These are phyloP conservation scores for Kodamaea fungicola DNA, from an alignment of 1,139 yeast species.

Conservation along the genomic window DNA sequence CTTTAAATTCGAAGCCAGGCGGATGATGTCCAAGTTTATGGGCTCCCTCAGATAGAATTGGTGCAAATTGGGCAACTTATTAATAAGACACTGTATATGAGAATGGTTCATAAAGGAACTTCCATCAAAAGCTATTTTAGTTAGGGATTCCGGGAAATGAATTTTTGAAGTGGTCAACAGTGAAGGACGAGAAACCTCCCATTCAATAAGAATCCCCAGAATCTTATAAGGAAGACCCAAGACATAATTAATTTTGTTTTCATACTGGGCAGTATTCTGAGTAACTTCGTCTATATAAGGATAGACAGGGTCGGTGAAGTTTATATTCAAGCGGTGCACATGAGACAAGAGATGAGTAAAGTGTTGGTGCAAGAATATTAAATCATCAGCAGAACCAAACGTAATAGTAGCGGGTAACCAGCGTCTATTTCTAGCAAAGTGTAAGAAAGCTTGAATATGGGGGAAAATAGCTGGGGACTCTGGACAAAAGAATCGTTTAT, in stretches of 20 bases:
- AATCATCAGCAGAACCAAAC: background rate
- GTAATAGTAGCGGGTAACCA: background rate
- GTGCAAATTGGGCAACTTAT: background rate
- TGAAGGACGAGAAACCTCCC: background rate
- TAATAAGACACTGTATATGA: background rate
- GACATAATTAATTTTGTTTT: background rate
- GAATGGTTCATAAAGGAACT: background rate
- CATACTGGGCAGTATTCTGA: background rate
- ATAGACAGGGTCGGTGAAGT: background rate
- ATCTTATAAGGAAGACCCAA: background rate
- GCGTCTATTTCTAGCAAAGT: background rate
- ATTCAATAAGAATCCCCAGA: background rate
- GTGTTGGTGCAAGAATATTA: background rate
- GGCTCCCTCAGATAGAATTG: background rate
- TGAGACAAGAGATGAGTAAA: background rate
- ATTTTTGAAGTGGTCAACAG: background rate
- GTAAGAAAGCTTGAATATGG: background rate
- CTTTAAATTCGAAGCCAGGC: background rate
- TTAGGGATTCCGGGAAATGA: background rate
- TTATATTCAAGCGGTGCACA: background rate
- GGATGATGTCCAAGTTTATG: background rate
- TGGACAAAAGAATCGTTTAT: background rate
- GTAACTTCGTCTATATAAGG: background rate
- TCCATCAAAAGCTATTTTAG: background rate
- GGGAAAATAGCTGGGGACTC: background rate